A percentile compares a stretch with the other conserved stretches of the same genome.
Conservation (phyloP, 2,329 filamentous ascomycete genomes). For the Hymenoscyphus scutula region DNA sequence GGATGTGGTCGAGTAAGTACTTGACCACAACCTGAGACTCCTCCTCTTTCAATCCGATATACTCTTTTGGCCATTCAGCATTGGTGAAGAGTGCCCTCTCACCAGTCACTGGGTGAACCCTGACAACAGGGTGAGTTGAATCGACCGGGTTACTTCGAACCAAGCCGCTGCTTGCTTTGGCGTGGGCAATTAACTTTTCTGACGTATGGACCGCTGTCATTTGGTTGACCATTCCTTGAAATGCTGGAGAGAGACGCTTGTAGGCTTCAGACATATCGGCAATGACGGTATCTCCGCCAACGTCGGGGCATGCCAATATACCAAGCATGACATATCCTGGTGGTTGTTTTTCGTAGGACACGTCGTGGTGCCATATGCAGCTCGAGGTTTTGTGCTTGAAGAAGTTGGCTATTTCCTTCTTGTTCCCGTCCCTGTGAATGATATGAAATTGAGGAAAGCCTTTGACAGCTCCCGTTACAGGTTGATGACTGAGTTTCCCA, state of each 20-base stretch:
- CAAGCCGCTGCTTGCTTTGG: slow-evolving; percentile 52
- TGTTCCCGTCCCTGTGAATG: slow-evolving; percentile 63
- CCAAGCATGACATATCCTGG: slow-evolving; percentile 65
- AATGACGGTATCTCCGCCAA: slow-evolving; percentile 71
- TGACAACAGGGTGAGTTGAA: slow-evolving; percentile 64
- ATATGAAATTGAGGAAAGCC: slow-evolving; percentile 60
- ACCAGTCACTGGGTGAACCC: slow-evolving; percentile 68
- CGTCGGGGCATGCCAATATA: slow-evolving; percentile 48
- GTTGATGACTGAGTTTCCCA: slow-evolving; percentile 66
- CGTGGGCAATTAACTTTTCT: slow-evolving; percentile 53
- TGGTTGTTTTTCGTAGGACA: slow-evolving; percentile 68
- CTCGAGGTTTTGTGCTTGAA: slow-evolving; percentile 62
- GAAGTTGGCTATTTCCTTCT: slow-evolving; percentile 58
- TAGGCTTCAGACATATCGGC: slow-evolving; percentile 69
- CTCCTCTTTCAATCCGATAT: slow-evolving; percentile 64
- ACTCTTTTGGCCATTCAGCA: slow-evolving; percentile 62
- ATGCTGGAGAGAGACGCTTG: slow-evolving; percentile 37
- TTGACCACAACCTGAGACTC: slow-evolving; percentile 66
- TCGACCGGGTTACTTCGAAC: slow-evolving; percentile 63
- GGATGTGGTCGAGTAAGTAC: slow-evolving; percentile 66
- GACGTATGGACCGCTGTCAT: slow-evolving; percentile 63
- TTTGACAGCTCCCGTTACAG: slow-evolving; percentile 63
- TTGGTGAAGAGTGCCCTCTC: slow-evolving; percentile 74
- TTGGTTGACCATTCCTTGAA: slow-evolving; percentile 50
- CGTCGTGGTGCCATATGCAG: slow-evolving; percentile 66